Conservation (phyloP, 2,329 filamentous ascomycete genomes). For the Aspergillus arachidicola region DNA sequence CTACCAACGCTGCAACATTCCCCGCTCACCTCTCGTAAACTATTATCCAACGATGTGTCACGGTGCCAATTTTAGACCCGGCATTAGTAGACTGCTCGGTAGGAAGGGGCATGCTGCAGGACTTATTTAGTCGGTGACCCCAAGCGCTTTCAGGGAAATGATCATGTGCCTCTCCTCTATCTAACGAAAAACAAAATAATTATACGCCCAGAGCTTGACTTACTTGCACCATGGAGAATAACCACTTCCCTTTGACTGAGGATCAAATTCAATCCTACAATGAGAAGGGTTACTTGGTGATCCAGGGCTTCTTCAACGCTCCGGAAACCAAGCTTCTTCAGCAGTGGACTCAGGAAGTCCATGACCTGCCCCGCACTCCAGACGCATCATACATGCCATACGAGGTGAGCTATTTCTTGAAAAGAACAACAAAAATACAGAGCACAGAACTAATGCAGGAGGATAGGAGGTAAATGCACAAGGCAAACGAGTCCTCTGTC, state of each 20-base stretch:
- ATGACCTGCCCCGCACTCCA: constrained; percentile 35
- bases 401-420: constrained; percentile 20
- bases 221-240: constrained; percentile 24
- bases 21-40: constrained; percentile 1
- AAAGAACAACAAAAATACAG: background rate
- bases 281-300: constrained; percentile 32
- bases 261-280: constrained; percentile 30
- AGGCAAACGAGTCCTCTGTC: constrained; percentile 35
- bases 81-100: background rate
- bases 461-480: constrained; percentile 31
- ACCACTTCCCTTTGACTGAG: constrained; percentile 19
- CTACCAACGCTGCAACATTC: background rate
- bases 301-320: constrained; percentile 26
- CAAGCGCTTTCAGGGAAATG: constrained; percentile 2
- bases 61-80: background rate
- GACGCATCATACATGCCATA: constrained; percentile 39
- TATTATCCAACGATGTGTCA: constrained; percentile 1
- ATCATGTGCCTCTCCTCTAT: constrained; percentile 1
- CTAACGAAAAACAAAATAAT: background rate
- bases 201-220: background rate
- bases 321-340: constrained; percentile 25
- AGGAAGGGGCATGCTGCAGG: background rate
- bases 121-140: constrained; percentile 9
- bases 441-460: background rate
- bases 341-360: constrained; percentile 39